Percentiles rank a stretch among this genome's conserved stretches.
Evolutionary conservation across 305 asterid genomes (phyloP).

Genomic region (Ajuga reptans): DNA sequence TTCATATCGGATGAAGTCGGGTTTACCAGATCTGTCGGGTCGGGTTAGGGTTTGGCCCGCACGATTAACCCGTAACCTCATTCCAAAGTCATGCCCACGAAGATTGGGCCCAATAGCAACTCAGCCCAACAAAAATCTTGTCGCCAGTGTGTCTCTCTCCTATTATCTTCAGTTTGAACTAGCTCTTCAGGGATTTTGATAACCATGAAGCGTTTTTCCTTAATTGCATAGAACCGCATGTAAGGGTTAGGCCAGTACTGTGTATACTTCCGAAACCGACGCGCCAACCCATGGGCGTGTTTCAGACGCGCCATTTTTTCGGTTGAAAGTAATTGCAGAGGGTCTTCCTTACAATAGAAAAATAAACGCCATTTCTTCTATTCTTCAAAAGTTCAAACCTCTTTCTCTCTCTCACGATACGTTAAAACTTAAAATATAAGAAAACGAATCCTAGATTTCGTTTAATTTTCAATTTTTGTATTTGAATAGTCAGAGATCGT

Average conservation of each 20-base stretch:
- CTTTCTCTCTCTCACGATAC: constrained; percentile 14
- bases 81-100: too few relatives aligned
- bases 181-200: too few relatives aligned
- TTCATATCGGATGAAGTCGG: too few relatives aligned
- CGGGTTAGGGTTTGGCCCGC: too few relatives aligned
- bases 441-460: constrained; percentile 14
- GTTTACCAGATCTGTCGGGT: too few relatives aligned
- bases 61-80: too few relatives aligned
- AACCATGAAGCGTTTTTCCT: too few relatives aligned
- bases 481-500: constrained; percentile 30
- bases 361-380: constrained; percentile 10
- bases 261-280: not conserved
- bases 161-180: too few relatives aligned
- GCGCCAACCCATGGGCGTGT: constrained; percentile 3
- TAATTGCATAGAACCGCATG: too few relatives aligned
- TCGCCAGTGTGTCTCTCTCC: too few relatives aligned
- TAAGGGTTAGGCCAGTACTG: not conserved
- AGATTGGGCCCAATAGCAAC: too few relatives aligned
- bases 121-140: too few relatives aligned
- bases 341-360: not conserved
- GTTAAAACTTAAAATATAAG: not conserved
- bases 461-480: constrained; percentile 21
- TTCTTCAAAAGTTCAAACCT: constrained; percentile 25
- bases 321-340: constrained; percentile 18
- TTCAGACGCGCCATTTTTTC: constrained; percentile 22